phyloP scores from a whole-genome alignment of 148 eudicot species.

The Diospyros kaki region DNA sequence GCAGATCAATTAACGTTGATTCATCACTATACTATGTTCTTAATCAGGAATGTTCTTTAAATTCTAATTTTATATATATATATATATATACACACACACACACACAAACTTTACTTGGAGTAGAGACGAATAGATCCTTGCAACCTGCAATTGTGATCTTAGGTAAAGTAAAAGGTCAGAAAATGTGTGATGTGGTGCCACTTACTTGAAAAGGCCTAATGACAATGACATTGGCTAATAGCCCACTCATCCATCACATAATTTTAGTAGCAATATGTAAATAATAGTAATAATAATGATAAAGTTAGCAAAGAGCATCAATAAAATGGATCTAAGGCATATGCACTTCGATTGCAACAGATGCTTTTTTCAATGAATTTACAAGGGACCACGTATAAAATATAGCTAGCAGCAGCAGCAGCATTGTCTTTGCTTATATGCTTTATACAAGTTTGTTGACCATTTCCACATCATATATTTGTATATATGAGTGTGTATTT shows the following conservation, averaged over 20 bases:
- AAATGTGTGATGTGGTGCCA: background rate
- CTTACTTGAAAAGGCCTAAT: background rate
- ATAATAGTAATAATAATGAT: background rate
- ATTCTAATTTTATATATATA: background rate
- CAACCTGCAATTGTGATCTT: background rate
- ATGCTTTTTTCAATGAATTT: slow-evolving; percentile 10
- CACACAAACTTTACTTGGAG: too few relatives aligned
- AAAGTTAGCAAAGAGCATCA: slow-evolving; percentile 13
- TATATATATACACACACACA: too few relatives aligned
- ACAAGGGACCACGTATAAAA: slow-evolving; percentile 13
- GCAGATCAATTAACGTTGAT: background rate
- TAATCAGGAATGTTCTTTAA: background rate
- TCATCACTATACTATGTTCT: too few relatives aligned
- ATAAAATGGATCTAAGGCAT: background rate
- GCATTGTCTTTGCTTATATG: background rate
- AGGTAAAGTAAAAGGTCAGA: background rate
- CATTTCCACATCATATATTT: background rate
- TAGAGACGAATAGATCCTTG: background rate
- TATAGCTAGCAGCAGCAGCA: background rate
- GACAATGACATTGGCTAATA: slow-evolving; percentile 14
- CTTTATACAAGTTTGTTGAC: background rate
- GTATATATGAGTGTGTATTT: background rate
- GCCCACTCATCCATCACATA: background rate
- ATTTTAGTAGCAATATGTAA: background rate
- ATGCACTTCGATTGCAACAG: background rate